These are phyloP conservation scores for Boletus patriciae DNA, from an alignment of 768 basidiomycete genomes.

Conservation along the genomic window DNA sequence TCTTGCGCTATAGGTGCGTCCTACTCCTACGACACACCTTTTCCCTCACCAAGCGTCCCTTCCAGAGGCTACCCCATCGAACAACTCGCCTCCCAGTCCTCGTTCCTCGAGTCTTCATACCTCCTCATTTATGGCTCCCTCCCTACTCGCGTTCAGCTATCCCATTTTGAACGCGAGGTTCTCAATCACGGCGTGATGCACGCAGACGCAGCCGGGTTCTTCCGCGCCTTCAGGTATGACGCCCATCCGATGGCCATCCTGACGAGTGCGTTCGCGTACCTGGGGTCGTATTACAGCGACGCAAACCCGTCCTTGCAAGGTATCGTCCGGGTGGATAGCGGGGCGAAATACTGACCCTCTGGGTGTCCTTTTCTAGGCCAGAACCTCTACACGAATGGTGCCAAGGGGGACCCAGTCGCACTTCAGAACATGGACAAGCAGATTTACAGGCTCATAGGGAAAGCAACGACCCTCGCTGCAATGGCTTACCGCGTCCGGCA, in stretches of 20 bases:
- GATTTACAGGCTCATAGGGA: slow-evolving; percentile 85
- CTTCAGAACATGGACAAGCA: slow-evolving; percentile 88
- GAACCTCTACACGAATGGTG: slow-evolving; percentile 69
- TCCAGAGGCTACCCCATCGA: slow-evolving; percentile 89
- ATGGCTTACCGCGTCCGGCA: slow-evolving; percentile 95
- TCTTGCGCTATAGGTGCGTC: slow-evolving; percentile 71
- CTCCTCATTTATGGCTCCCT: slow-evolving; percentile 87
- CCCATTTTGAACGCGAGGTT: slow-evolving; percentile 70
- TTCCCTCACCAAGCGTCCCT: not conserved
- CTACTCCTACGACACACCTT: not conserved
- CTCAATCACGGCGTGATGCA: slow-evolving; percentile 72
- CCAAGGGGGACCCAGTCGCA: slow-evolving; percentile 62
- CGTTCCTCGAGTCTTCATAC: slow-evolving; percentile 81
- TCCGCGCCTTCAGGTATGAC: slow-evolving; percentile 79
- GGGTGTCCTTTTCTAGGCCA: slow-evolving; percentile 51
- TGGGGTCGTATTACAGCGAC: slow-evolving; percentile 85
- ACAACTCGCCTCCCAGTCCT: slow-evolving; percentile 77
- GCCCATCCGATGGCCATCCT: slow-evolving; percentile 92
- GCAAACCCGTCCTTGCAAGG: slow-evolving; percentile 89
- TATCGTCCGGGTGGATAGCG: slow-evolving; percentile 14
- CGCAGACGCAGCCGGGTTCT: slow-evolving; percentile 67
- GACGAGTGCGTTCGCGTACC: slow-evolving; percentile 82
- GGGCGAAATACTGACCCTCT: not conserved
- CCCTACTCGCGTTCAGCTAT: slow-evolving; percentile 60
- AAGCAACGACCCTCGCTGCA: slow-evolving; percentile 86